These are phyloP conservation scores for Pyronema domesticum DNA, from an alignment of 495 filamentous ascomycete species.

Conservation along the genomic window DNA sequence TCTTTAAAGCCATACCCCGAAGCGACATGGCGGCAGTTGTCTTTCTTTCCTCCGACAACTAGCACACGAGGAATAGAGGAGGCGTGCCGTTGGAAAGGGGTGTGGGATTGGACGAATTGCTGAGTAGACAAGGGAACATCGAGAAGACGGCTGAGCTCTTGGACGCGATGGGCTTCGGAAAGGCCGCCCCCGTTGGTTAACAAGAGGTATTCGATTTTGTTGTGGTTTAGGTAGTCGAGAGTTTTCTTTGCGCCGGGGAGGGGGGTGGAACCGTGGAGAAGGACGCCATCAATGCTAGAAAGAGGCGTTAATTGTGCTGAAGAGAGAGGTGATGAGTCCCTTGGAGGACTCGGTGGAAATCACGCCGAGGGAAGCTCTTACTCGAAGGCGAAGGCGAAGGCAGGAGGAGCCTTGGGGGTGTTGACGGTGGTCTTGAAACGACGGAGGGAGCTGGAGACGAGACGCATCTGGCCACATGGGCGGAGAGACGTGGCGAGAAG, in stretches of 20 bases:
- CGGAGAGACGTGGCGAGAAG: background rate
- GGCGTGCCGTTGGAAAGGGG: slow-evolving; percentile 49
- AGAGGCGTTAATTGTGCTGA: background rate
- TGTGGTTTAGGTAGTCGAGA: slow-evolving; percentile 49
- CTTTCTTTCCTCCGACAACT: slow-evolving; percentile 52
- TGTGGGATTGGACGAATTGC: slow-evolving; percentile 72
- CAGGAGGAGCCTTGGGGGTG: background rate
- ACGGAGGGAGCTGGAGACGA: background rate
- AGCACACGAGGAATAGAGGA: slow-evolving; percentile 26
- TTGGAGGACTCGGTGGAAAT: slow-evolving; percentile 15
- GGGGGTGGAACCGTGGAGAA: slow-evolving; percentile 64
- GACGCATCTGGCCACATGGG: background rate
- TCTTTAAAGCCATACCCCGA: slow-evolving; percentile 68
- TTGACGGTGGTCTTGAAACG: background rate
- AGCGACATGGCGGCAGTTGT: slow-evolving; percentile 58
- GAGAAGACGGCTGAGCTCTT: slow-evolving; percentile 45
- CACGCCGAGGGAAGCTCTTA: slow-evolving; percentile 24
- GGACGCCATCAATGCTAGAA: slow-evolving; percentile 79
- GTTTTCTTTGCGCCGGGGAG: slow-evolving; percentile 66
- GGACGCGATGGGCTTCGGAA: slow-evolving; percentile 51
- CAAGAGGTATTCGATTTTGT: slow-evolving; percentile 64
- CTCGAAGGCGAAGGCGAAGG: slow-evolving; percentile 78
- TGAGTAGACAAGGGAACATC: slow-evolving; percentile 37
- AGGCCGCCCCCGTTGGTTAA: slow-evolving; percentile 81
- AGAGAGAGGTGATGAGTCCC: background rate